A percentile compares a stretch with the other conserved stretches of the same genome.
phyloP scores from a whole-genome alignment of 1,284 basidiomycete genomes.

The Cutaneotrichosporon sp. region DNA sequence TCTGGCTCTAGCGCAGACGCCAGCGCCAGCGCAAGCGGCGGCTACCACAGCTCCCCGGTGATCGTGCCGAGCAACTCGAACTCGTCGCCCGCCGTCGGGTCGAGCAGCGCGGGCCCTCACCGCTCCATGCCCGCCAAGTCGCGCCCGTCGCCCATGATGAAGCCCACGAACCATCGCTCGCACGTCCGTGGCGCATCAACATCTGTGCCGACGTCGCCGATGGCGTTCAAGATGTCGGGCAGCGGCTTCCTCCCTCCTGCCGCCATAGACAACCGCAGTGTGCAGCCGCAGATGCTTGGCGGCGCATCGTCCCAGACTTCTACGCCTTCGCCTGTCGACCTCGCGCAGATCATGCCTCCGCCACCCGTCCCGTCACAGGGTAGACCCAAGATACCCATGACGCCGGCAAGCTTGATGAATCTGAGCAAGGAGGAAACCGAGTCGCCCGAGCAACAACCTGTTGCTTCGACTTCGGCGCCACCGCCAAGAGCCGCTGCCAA shows the following conservation, averaged over 20 bases:
- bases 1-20: constrained; percentile 5
- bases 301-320: constrained; percentile 62
- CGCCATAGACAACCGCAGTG: constrained; percentile 40
- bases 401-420: constrained; percentile 84
- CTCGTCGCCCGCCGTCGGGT: constrained; percentile 4
- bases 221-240: constrained; percentile 25
- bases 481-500: constrained; percentile 15
- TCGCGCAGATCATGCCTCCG: constrained; percentile 63
- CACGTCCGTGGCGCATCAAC: constrained; percentile 22
- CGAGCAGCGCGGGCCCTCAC: constrained; percentile 43
- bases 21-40: background rate
- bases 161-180: constrained; percentile 45
- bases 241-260: constrained; percentile 41
- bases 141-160: constrained; percentile 53
- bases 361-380: constrained; percentile 52
- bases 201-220: constrained; percentile 36
- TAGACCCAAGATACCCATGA: constrained; percentile 64
- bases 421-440: constrained; percentile 50
- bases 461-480: background rate
- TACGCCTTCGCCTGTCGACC: constrained; percentile 78
- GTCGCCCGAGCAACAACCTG: constrained; percentile 2
- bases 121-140: constrained; percentile 43
- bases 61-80: constrained; percentile 12
- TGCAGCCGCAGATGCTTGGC: constrained; percentile 24
- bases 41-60: constrained; percentile 20